Evolutionary conservation across 2,329 filamentous ascomycete genomes (phyloP).

Genomic region (Leptoxyphium fumago): DNA sequence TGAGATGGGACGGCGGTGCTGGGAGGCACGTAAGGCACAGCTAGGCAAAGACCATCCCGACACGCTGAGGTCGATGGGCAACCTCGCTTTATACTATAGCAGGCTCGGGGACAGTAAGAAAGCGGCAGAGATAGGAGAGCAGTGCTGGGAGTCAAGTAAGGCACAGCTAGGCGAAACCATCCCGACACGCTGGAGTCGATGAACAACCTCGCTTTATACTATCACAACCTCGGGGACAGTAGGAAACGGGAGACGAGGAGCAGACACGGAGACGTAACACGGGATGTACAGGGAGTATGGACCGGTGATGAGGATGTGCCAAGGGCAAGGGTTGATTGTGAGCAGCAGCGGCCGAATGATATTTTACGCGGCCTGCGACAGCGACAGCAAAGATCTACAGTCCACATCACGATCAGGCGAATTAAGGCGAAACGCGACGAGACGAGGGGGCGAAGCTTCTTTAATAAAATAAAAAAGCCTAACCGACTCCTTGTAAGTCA

Average conservation of each 20-base stretch:
- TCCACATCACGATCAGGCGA: too few relatives aligned
- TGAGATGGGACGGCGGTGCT: not conserved
- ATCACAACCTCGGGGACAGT: not conserved
- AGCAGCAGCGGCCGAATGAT: not conserved
- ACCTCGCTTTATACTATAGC: not conserved
- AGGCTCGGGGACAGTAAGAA: not conserved
- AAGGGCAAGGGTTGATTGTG: too few relatives aligned
- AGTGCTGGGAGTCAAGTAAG: too few relatives aligned
- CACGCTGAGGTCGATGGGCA: constrained; percentile 2
- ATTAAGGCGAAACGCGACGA: not conserved
- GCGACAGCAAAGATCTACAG: too few relatives aligned
- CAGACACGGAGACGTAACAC: too few relatives aligned
- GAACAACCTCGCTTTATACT: not conserved
- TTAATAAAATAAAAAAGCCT: too few relatives aligned
- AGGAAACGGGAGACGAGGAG: not conserved
- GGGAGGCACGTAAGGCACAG: not conserved
- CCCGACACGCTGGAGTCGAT: constrained; percentile 1
- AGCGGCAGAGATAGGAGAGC: not conserved
- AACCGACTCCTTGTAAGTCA: too few relatives aligned
- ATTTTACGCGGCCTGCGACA: too few relatives aligned
- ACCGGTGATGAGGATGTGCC: too few relatives aligned
- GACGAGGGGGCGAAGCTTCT: constrained; percentile 1
- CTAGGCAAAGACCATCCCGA: too few relatives aligned
- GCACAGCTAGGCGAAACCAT: constrained; percentile 2
- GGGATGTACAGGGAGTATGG: too few relatives aligned